A percentile compares a stretch with the other conserved stretches of the same genome.
These are phyloP conservation scores for Neonectria ditissima DNA, from an alignment of 2,329 filamentous ascomycete genomes.

Conservation along the genomic window DNA sequence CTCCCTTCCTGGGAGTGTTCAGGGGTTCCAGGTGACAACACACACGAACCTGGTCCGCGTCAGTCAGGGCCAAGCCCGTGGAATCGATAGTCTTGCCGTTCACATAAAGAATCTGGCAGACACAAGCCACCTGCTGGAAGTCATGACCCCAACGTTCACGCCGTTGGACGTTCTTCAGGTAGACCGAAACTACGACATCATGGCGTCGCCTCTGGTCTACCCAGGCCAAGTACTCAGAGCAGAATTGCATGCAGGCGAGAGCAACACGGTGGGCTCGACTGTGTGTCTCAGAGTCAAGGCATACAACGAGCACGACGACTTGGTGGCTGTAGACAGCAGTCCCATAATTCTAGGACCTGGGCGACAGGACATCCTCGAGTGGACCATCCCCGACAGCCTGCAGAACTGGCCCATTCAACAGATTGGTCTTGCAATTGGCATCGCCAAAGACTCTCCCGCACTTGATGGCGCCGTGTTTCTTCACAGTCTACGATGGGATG, in stretches of 20 bases:
- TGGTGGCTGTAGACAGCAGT: slow-evolving; percentile 7
- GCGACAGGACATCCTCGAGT: slow-evolving; percentile 3
- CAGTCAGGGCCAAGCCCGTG: not conserved
- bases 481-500: slow-evolving; percentile 13
- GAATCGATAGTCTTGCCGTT: slow-evolving; percentile 9
- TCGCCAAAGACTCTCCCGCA: not conserved
- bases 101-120: not conserved
- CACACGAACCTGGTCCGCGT: not conserved
- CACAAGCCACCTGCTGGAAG: not conserved
- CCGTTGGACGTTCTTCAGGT: slow-evolving; percentile 12
- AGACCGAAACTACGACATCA: slow-evolving; percentile 17
- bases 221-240: slow-evolving; percentile 8
- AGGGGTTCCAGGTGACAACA: slow-evolving; percentile 12
- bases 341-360: slow-evolving; percentile 1
- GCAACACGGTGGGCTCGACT: not conserved
- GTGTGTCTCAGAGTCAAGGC: slow-evolving; percentile 10
- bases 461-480: slow-evolving; percentile 9
- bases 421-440: slow-evolving; percentile 12
- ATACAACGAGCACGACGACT: slow-evolving; percentile 8
- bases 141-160: slow-evolving; percentile 14
- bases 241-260: slow-evolving; percentile 5
- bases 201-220: slow-evolving; percentile 15
- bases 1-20: slow-evolving; percentile 11
- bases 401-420: slow-evolving; percentile 10
- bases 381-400: slow-evolving; percentile 11